Evolutionary conservation across 768 basidiomycete species (phyloP).

Genomic region (Phaeotremella fagi): DNA sequence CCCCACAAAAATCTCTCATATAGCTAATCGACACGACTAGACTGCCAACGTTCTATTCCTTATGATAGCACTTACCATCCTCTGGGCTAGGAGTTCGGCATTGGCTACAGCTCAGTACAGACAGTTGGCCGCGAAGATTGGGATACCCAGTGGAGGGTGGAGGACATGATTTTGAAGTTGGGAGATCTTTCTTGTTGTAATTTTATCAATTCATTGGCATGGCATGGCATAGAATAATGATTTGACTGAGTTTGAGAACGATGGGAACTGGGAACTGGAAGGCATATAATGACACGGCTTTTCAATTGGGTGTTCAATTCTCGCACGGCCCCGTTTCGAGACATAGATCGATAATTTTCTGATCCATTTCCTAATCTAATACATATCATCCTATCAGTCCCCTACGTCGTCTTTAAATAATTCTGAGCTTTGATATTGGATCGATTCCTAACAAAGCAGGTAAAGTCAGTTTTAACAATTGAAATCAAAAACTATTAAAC

Average conservation of each 20-base stretch:
- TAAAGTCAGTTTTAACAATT: neutral
- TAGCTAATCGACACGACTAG: slow-evolving; percentile 23
- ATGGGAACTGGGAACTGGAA: too few species aligned
- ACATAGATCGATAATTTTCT: too few species aligned
- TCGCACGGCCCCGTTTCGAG: too few species aligned
- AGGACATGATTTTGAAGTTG: neutral
- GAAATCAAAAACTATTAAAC: slow-evolving; percentile 5
- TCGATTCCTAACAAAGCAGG: slow-evolving; percentile 44
- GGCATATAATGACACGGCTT: too few species aligned
- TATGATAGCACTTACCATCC: slow-evolving; percentile 59
- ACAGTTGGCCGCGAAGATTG: slow-evolving; percentile 80
- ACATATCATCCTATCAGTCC: neutral
- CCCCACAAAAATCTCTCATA: neutral
- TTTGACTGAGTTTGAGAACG: too few species aligned
- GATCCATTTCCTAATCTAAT: too few species aligned
- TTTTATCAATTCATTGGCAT: neutral
- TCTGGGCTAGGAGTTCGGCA: slow-evolving; percentile 65
- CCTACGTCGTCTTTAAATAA: slow-evolving; percentile 64
- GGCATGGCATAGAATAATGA: too few species aligned
- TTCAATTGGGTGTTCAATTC: too few species aligned
- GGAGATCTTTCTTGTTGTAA: neutral
- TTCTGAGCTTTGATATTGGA: slow-evolving; percentile 74
- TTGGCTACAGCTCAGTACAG: slow-evolving; percentile 70
- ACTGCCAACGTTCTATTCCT: slow-evolving; percentile 65
- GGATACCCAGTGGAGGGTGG: slow-evolving; percentile 50